A percentile compares a stretch with the other conserved stretches of the same genome.
Conservation (phyloP, 192 early-diverging fungal genomes). For the Coemansia sp. region DNA sequence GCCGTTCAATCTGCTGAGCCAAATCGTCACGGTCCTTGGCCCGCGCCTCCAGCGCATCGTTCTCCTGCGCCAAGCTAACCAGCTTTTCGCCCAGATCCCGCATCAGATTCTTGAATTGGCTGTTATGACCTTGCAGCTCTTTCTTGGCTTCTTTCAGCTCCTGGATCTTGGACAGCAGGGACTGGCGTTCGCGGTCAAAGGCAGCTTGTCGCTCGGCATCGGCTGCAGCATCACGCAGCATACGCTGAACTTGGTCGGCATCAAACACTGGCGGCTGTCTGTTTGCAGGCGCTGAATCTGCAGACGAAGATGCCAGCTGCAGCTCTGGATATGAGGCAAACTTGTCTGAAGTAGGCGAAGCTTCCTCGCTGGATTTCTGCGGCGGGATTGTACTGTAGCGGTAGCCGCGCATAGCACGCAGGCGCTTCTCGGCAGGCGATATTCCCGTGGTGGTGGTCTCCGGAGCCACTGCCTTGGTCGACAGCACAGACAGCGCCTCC, state of each 20-base stretch:
- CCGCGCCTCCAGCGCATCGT: constrained; percentile 37
- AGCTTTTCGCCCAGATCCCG: constrained; percentile 44
- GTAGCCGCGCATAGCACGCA: constrained; percentile 31
- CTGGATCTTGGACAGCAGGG: constrained; percentile 11
- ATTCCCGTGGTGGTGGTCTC: constrained; percentile 1
- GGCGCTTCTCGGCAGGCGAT: constrained; percentile 27
- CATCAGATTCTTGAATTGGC: constrained; percentile 41
- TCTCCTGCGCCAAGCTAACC: constrained; percentile 40
- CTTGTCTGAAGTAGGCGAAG: constrained; percentile 19
- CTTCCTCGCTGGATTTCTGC: not conserved
- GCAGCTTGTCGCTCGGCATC: constrained; percentile 20
- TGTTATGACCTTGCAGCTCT: constrained; percentile 42
- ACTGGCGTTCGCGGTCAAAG: constrained; percentile 17
- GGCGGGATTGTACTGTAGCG: constrained; percentile 31
- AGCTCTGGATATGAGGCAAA: constrained; percentile 47
- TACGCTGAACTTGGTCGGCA: constrained; percentile 31
- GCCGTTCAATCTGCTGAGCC: constrained; percentile 9
- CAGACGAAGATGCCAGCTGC: constrained; percentile 22
- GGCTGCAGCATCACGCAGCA: constrained; percentile 30
- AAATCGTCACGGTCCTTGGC: constrained; percentile 31
- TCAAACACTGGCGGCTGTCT: constrained; percentile 17
- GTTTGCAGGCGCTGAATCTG: constrained; percentile 3
- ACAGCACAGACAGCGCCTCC: constrained; percentile 24
- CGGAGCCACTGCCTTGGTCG: constrained; percentile 6
- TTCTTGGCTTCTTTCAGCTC: constrained; percentile 27